A percentile compares a stretch with the other conserved stretches of the same genome.
Evolutionary conservation across 352 stramenopile species (phyloP).

Genomic region (Aphanomyces invadans): DNA sequence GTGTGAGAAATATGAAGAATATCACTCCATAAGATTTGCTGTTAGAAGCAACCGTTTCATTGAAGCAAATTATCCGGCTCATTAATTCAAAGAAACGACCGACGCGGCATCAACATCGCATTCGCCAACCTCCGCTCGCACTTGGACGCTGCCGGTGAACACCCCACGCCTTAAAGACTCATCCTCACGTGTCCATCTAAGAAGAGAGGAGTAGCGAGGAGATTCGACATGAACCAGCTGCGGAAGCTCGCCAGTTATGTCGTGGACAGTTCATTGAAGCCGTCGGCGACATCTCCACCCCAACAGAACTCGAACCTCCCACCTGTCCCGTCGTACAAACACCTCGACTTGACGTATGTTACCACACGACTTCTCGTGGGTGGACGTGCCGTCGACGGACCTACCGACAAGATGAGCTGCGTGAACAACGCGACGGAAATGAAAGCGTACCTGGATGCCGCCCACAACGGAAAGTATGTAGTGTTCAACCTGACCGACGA

Average conservation of each 20-base stretch:
- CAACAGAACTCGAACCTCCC: not conserved
- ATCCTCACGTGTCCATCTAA: not conserved
- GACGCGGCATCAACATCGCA: not conserved
- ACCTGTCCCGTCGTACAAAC: conserved; percentile 1
- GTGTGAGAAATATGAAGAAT: not conserved
- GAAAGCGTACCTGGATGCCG: conserved; percentile 42
- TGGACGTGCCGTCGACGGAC: conserved; percentile 41
- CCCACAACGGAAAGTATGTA: conserved; percentile 55
- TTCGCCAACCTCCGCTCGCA: not conserved
- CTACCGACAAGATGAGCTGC: conserved; percentile 67
- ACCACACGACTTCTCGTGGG: conserved; percentile 54
- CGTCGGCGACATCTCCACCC: not conserved
- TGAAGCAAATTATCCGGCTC: not conserved
- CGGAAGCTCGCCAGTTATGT: conserved; percentile 15
- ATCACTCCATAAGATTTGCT: not conserved
- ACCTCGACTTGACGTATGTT: conserved; percentile 68
- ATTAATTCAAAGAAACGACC: conserved; percentile 4
- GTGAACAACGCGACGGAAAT: conserved; percentile 67
- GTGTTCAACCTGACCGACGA: conserved; percentile 76
- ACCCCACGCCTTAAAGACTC: no score
- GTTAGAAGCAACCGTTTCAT: conserved; percentile 7
- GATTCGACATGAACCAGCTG: conserved; percentile 14
- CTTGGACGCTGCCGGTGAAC: no score
- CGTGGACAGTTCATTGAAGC: conserved; percentile 8
- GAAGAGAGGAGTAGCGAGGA: no score